A percentile compares a stretch with the other conserved stretches of the same genome.
phyloP scores from a whole-genome alignment of 345 rosid species.

The Lumnitzera racemosa region DNA sequence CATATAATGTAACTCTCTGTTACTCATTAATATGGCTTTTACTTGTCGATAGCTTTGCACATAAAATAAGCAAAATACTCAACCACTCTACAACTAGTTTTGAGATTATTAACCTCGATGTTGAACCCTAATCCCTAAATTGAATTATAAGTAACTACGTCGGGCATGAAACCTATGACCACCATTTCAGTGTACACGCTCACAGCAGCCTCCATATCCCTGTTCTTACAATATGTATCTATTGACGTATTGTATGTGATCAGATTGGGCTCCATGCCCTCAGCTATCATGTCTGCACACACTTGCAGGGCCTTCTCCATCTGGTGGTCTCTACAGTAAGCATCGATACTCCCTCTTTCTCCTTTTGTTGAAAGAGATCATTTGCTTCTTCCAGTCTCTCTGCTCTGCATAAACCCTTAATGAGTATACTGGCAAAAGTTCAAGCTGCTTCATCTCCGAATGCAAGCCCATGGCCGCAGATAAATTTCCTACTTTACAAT shows the following conservation, averaged over 20 bases:
- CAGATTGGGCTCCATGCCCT: constrained; percentile 39
- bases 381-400: constrained; percentile 37
- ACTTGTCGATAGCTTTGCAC: too few relatives aligned
- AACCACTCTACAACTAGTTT: too few relatives aligned
- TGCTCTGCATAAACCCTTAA: constrained; percentile 33
- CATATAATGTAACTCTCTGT: too few relatives aligned
- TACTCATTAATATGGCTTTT: too few relatives aligned
- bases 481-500: constrained; percentile 31
- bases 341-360: constrained; percentile 42
- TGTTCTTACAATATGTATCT: constrained; percentile 46
- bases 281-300: constrained; percentile 49
- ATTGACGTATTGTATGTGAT: constrained; percentile 55
- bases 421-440: constrained; percentile 43
- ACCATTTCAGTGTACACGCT: constrained; percentile 55
- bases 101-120: too few relatives aligned
- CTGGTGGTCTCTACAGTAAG: constrained; percentile 41
- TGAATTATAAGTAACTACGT: constrained; percentile 46
- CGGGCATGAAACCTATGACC: constrained; percentile 46
- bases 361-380: constrained; percentile 36
- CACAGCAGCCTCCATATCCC: constrained; percentile 51
- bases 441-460: constrained; percentile 41
- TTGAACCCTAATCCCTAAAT: constrained; percentile 26
- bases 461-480: constrained; percentile 33
- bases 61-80: too few relatives aligned
- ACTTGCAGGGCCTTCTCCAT: constrained; percentile 49